These are phyloP conservation scores for Prosopis cineraria DNA, from an alignment of 306 rosid genomes.

Conservation along the genomic window DNA sequence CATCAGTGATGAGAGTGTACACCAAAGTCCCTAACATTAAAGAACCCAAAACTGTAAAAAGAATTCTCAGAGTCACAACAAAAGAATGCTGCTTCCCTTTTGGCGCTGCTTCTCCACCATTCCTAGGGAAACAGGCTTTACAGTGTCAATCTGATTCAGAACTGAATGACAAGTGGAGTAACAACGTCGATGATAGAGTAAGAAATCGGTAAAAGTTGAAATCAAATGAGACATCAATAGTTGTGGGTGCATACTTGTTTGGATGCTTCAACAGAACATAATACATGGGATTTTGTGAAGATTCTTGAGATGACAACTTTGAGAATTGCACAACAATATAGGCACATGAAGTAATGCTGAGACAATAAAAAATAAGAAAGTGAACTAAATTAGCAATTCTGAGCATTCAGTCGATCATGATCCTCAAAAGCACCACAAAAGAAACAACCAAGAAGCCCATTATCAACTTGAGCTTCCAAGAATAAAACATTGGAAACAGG, in stretches of 20 bases:
- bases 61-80: constrained; percentile 50
- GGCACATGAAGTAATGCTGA: constrained; percentile 67
- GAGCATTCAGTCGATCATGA: constrained; percentile 1
- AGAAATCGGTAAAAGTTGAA: background rate
- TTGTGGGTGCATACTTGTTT: constrained; percentile 55
- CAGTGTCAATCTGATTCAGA: constrained; percentile 20
- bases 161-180: constrained; percentile 21
- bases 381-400: constrained; percentile 25
- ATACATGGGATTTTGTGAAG: constrained; percentile 64
- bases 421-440: constrained; percentile 15
- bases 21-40: constrained; percentile 71
- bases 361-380: constrained; percentile 17
- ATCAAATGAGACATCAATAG: constrained; percentile 18
- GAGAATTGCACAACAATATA: constrained; percentile 66
- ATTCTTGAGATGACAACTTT: constrained; percentile 74
- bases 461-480: constrained; percentile 25
- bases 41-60: constrained; percentile 61
- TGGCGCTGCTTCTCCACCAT: constrained; percentile 40
- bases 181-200: background rate
- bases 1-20: constrained; percentile 69
- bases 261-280: constrained; percentile 63
- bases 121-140: constrained; percentile 41
- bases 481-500: background rate
- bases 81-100: constrained; percentile 38
- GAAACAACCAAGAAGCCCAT: constrained; percentile 25